A percentile compares a stretch with the other conserved stretches of the same genome.
Conservation (phyloP, 495 filamentous ascomycete genomes). For the Penicillium odoratum region DNA sequence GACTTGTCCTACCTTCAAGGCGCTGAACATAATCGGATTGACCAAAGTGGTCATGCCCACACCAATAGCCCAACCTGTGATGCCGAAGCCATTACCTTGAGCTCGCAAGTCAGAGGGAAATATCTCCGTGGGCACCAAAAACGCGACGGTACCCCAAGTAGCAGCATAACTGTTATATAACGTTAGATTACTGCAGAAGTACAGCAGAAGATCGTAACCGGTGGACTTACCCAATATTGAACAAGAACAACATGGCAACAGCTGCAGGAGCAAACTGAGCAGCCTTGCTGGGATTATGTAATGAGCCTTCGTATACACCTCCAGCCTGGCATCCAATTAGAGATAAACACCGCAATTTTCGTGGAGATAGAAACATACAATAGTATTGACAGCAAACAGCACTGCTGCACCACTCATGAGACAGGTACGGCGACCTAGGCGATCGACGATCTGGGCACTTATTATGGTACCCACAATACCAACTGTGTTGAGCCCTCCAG, state of each 20-base stretch:
- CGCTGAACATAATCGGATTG: slow-evolving; percentile 52
- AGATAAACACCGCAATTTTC: slow-evolving; percentile 4
- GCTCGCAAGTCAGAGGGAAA: slow-evolving; percentile 54
- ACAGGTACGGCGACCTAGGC: slow-evolving; percentile 47
- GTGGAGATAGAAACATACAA: slow-evolving; percentile 22
- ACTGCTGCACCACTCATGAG: slow-evolving; percentile 40
- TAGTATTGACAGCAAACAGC: slow-evolving; percentile 34
- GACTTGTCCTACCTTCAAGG: slow-evolving; percentile 19
- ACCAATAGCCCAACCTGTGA: slow-evolving; percentile 59
- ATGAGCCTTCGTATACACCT: slow-evolving; percentile 41
- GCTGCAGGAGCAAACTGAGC: slow-evolving; percentile 45
- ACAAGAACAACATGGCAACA: slow-evolving; percentile 53
- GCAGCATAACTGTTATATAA: slow-evolving; percentile 51
- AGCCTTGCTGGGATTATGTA: slow-evolving; percentile 29
- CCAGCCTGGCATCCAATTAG: slow-evolving; percentile 26
- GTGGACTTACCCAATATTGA: slow-evolving; percentile 45
- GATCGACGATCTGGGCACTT: slow-evolving; percentile 52
- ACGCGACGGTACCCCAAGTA: slow-evolving; percentile 57
- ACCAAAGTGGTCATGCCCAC: slow-evolving; percentile 55
- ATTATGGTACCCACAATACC: slow-evolving; percentile 56
- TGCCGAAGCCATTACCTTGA: slow-evolving; percentile 57
- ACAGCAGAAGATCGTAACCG: slow-evolving; percentile 25
- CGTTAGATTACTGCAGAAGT: slow-evolving; percentile 57
- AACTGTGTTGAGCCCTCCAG: slow-evolving; percentile 55
- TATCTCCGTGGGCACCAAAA: slow-evolving; percentile 50